Conservation (phyloP, 345 rosid genomes). For the Erucastrum elatum region DNA sequence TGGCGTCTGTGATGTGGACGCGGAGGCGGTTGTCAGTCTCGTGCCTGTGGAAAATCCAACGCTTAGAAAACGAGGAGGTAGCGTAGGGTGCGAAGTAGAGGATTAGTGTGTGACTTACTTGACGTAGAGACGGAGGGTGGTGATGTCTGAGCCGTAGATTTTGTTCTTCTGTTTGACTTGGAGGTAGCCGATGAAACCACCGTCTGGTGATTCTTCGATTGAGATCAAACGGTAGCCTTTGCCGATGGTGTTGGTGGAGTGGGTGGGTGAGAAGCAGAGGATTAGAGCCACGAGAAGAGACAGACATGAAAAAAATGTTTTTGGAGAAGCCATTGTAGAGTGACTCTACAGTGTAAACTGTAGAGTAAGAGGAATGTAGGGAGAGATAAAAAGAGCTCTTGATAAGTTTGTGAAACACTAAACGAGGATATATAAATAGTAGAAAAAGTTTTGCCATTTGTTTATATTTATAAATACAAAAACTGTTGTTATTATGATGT, state of each 20-base stretch:
- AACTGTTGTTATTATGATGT: neutral
- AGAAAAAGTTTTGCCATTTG: neutral
- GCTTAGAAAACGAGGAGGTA: conserved; percentile 12
- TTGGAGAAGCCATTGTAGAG: neutral
- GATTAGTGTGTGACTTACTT: conserved; percentile 55
- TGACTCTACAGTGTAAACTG: conserved; percentile 19
- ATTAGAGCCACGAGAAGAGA: conserved; percentile 39
- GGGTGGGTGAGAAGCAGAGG: conserved; percentile 38
- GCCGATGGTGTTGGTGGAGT: conserved; percentile 53
- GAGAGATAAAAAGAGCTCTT: neutral
- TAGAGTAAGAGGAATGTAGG: neutral
- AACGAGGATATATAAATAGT: neutral
- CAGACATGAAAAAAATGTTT: conserved; percentile 2
- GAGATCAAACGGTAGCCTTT: conserved; percentile 89
- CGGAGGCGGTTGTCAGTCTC: conserved; percentile 76
- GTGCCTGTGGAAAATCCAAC: conserved; percentile 53
- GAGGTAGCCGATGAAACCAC: conserved; percentile 73
- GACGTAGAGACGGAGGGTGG: conserved; percentile 69
- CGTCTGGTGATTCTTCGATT: conserved; percentile 69
- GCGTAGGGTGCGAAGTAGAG: conserved; percentile 23
- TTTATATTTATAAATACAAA: neutral
- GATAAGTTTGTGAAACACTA: conserved; percentile 5
- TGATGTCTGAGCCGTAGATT: conserved; percentile 84
- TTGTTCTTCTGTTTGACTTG: conserved; percentile 74
- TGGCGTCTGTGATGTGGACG: conserved; percentile 87